These are phyloP conservation scores for Linum lewisii DNA, from an alignment of 345 rosid species.

Conservation along the genomic window DNA sequence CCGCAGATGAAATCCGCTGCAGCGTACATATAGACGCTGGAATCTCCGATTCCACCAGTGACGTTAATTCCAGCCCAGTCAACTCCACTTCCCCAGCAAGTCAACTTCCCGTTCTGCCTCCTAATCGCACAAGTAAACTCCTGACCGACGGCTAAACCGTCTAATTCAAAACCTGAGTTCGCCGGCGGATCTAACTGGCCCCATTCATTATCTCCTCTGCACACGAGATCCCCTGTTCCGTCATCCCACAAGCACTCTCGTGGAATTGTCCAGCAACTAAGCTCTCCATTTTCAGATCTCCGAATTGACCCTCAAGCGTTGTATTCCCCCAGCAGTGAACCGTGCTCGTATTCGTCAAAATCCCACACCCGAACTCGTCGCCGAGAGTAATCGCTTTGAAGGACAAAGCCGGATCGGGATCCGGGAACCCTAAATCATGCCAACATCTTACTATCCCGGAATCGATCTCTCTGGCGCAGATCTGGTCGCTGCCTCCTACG, in stretches of 20 bases:
- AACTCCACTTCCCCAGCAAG: constrained; percentile 49
- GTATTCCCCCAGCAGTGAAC: constrained; percentile 44
- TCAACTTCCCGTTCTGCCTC: constrained; percentile 29
- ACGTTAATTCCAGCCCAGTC: constrained; percentile 9
- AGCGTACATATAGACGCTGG: constrained; percentile 38
- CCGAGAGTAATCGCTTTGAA: constrained; percentile 43
- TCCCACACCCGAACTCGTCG: constrained; percentile 43
- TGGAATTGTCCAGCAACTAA: constrained; percentile 40
- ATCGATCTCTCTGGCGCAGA: constrained; percentile 38
- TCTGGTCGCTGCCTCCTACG: constrained; percentile 44
- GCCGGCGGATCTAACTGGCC: constrained; percentile 34
- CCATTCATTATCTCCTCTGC: constrained; percentile 31
- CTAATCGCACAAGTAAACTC: constrained; percentile 35
- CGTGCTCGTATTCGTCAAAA: constrained; percentile 23
- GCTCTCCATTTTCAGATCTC: too few relatives aligned
- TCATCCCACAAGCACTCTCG: constrained; percentile 50
- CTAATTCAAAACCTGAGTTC: constrained; percentile 34
- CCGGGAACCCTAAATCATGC: constrained; percentile 38
- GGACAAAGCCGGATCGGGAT: constrained; percentile 21
- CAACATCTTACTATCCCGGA: constrained; percentile 39
- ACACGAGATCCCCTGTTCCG: constrained; percentile 26
- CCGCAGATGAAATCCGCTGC: constrained; percentile 44
- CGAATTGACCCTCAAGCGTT: constrained; percentile 31
- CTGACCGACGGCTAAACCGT: constrained; percentile 30
- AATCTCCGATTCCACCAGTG: constrained; percentile 10